A percentile compares a stretch with the other conserved stretches of the same genome.
These are phyloP conservation scores for Malassezia psittaci DNA, from an alignment of 1,284 basidiomycete genomes.

Conservation along the genomic window DNA sequence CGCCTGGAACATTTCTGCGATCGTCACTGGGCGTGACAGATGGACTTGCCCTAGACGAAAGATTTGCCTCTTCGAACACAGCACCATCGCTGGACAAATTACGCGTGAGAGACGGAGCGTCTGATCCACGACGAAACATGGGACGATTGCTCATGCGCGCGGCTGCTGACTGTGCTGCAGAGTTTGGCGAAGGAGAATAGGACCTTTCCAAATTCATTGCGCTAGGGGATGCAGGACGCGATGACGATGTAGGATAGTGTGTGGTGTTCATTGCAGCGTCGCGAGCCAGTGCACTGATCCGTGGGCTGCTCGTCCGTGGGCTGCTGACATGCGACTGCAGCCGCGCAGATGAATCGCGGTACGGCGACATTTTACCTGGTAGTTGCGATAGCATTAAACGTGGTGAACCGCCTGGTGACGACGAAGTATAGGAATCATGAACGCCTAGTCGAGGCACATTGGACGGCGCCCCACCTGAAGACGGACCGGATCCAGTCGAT, in stretches of 20 bases:
- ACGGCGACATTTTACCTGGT: conserved; percentile 33
- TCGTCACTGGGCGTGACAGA: background rate
- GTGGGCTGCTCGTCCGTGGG: conserved; percentile 23
- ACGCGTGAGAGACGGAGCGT: background rate
- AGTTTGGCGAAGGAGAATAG: conserved; percentile 23
- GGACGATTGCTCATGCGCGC: conserved; percentile 16
- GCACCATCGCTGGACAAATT: background rate
- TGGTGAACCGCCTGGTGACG: conserved; percentile 33
- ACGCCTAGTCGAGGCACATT: conserved; percentile 7
- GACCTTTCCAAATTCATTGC: conserved; percentile 11
- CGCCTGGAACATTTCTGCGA: background rate
- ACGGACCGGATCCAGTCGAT: conserved; percentile 12
- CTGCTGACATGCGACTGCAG: conserved; percentile 29
- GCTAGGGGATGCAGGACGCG: conserved; percentile 29
- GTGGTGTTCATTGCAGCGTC: conserved; percentile 28
- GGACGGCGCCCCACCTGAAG: conserved; percentile 20
- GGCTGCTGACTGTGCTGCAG: conserved; percentile 8
- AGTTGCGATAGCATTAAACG: conserved; percentile 30
- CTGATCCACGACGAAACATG: conserved; percentile 7
- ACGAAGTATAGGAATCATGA: conserved; percentile 21
- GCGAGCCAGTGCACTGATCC: conserved; percentile 37
- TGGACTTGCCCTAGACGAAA: background rate
- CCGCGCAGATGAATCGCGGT: conserved; percentile 35
- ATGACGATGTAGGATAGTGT: conserved; percentile 35
- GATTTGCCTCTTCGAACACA: conserved; percentile 5